Base-by-base conservation (phyloP, 169 alveolate genomes). In the Babesia divergens region DNA sequence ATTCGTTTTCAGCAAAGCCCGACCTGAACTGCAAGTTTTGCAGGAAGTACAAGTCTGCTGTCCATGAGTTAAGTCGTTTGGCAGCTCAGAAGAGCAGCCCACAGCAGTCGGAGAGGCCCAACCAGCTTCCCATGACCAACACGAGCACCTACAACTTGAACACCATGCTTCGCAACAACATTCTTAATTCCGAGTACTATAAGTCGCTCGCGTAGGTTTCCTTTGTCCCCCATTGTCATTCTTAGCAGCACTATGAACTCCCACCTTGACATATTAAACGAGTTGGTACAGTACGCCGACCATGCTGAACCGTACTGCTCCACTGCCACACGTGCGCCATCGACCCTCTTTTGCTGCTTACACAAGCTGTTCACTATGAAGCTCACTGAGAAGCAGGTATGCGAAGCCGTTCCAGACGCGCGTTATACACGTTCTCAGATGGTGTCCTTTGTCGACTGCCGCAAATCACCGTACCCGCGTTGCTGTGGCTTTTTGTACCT, bases 281-380 rank as follows among this genome's bases (percentile, higher is more conserved):
- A 87, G 77, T 53, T 87, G 49, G 86, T 64, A 34, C 84, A 82
- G 66, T 83, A 82, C 76, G 92, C 89, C 5, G 83, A 84, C 54
- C 92, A 87, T 53, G 89, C 74, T 16, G 92, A 87, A 67, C 92
- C 92, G 32, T 87, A 83, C 50, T 87, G 92, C 58, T 52, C 70
- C 46, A 84, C 91, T 1, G 82, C 89, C n/a, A 82, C 82, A 28
- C 64, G 90, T 29, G 90, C 89, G 1, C 92, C 92, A 3, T 87
- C 92, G 6, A 87, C 92, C 22, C 72, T 87, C 20, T 87, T 87
- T 49, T 87, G 92, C 51, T 87, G 92, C 46, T 83, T 87, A 18
- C 82, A 87, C 82, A 83, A 77, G 65, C 59, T 83, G 11, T 80
- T 87, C 24, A 83, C 90, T 6, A 37, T 87, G 83, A 81, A 77